These are phyloP conservation scores for Penicillium waksmanii DNA, from an alignment of 495 filamentous ascomycete genomes.

Conservation along the genomic window DNA sequence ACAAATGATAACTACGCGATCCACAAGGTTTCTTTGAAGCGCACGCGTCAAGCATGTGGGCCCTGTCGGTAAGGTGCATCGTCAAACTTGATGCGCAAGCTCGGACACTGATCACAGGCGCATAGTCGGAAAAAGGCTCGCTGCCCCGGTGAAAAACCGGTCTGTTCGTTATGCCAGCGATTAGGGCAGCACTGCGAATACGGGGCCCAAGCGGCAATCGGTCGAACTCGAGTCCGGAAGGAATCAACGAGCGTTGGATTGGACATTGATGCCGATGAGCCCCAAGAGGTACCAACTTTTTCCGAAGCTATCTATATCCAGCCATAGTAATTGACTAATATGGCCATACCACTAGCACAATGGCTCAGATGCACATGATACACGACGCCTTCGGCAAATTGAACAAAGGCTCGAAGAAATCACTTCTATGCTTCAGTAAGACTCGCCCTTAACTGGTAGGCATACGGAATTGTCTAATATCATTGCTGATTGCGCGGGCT, in stretches of 20 bases:
- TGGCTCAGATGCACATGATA: background rate
- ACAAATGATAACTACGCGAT: conserved; percentile 32
- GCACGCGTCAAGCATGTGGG: conserved; percentile 44
- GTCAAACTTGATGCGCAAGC: background rate
- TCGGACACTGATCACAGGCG: conserved; percentile 8
- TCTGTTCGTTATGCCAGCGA: conserved; percentile 41
- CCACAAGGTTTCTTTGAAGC: conserved; percentile 37
- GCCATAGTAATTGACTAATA: background rate
- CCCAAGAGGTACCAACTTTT: background rate
- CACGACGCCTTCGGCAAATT: conserved; percentile 25
- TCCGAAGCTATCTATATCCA: background rate
- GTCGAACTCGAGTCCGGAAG: background rate
- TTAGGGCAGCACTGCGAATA: conserved; percentile 41
- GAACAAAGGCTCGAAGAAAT: conserved; percentile 32
- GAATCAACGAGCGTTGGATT: background rate
- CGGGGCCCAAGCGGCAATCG: conserved; percentile 18
- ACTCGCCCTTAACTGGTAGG: background rate
- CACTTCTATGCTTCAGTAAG: conserved; percentile 26
- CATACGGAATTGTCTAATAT: background rate
- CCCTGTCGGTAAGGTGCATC: conserved; percentile 37
- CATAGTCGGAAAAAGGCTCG: conserved; percentile 44
- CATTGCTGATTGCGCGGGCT: background rate
- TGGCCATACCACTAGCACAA: background rate
- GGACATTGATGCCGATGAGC: background rate
- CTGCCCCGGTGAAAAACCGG: conserved; percentile 45